These are phyloP conservation scores for Podospora sp. DNA, from an alignment of 495 filamentous ascomycete species.

Conservation along the genomic window DNA sequence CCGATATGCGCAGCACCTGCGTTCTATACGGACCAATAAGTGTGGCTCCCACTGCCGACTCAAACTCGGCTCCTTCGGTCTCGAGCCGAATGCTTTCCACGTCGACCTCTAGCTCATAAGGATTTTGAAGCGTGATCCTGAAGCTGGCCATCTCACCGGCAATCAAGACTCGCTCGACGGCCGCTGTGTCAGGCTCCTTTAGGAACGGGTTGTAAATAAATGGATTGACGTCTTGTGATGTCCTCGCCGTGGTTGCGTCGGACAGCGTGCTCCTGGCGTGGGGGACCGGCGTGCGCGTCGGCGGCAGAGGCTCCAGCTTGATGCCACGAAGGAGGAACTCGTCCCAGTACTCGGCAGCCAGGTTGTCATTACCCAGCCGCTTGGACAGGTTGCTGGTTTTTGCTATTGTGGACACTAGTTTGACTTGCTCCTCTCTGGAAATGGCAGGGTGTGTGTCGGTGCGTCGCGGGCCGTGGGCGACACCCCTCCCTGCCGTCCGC, in stretches of 20 bases:
- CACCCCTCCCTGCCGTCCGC: conserved; percentile 76
- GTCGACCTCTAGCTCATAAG: conserved; percentile 88
- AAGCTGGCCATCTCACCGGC: conserved; percentile 77
- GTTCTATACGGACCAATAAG: conserved; percentile 76
- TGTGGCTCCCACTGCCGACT: conserved; percentile 64
- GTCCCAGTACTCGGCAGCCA: conserved; percentile 93
- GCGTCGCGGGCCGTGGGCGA: conserved; percentile 66
- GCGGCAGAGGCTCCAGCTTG: conserved; percentile 58
- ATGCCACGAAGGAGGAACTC: conserved; percentile 88
- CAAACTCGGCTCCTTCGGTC: conserved; percentile 69
- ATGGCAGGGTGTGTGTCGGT: conserved; percentile 66
- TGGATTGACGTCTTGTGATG: conserved; percentile 68
- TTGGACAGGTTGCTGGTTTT: conserved; percentile 76
- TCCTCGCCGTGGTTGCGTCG: conserved; percentile 55
- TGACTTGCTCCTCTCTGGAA: conserved; percentile 79
- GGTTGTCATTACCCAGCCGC: conserved; percentile 66
- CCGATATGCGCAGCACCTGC: conserved; percentile 73
- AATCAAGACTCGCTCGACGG: conserved; percentile 68
- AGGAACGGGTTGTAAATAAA: conserved; percentile 93
- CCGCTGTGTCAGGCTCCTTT: conserved; percentile 60
- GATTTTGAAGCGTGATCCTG: conserved; percentile 84
- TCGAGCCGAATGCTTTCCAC: conserved; percentile 80
- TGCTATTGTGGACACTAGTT: conserved; percentile 77
- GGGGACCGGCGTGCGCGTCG: conserved; percentile 61
- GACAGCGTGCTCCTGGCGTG: conserved; percentile 73